A percentile compares a stretch with the other conserved stretches of the same genome.
These are phyloP conservation scores for Starmerella potacharoeniae DNA, from an alignment of 805 yeast genomes.

Conservation along the genomic window DNA sequence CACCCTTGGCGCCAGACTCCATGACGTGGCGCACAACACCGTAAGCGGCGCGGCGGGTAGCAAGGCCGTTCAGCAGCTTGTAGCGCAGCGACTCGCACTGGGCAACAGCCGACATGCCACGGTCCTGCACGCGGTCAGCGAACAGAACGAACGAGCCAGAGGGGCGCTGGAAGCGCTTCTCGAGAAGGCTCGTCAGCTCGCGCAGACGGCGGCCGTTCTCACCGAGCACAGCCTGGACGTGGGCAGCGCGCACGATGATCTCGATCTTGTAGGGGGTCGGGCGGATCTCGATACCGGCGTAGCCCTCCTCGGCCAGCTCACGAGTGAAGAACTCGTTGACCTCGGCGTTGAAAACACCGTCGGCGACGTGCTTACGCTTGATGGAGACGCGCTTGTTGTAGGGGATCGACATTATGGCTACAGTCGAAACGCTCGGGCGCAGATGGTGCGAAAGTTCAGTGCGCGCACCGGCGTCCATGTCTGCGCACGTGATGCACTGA, in stretches of 20 bases:
- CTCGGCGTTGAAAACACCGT: conserved; percentile 99
- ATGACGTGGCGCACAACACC: conserved; percentile 99
- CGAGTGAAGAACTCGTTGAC: conserved; percentile 99
- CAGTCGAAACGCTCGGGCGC: not conserved
- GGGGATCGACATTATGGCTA: conserved; percentile 16
- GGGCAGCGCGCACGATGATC: conserved; percentile 96
- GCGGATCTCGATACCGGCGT: conserved; percentile 99
- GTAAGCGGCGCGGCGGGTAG: conserved; percentile 99
- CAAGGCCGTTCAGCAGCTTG: conserved; percentile 96
- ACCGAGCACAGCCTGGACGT: conserved; percentile 97
- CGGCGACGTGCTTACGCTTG: conserved; percentile 99
- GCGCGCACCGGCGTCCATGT: not conserved
- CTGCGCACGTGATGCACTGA: not conserved
- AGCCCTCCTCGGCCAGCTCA: conserved; percentile 99
- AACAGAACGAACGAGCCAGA: conserved; percentile 87
- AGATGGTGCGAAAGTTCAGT: not conserved
- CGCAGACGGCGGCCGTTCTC: conserved; percentile 99
- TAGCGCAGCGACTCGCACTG: conserved; percentile 98
- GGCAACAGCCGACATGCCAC: conserved; percentile 99
- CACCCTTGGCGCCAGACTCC: conserved; percentile 99
- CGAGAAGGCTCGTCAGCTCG: conserved; percentile 93
- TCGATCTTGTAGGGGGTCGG: conserved; percentile 96
- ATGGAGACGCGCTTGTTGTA: conserved; percentile 54
- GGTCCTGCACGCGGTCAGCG: conserved; percentile 99
- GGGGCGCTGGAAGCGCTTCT: conserved; percentile 95